A percentile compares a stretch with the other conserved stretches of the same genome.
These are phyloP conservation scores for Penicillium sp. DNA, from an alignment of 2,329 filamentous ascomycete genomes.

Conservation along the genomic window DNA sequence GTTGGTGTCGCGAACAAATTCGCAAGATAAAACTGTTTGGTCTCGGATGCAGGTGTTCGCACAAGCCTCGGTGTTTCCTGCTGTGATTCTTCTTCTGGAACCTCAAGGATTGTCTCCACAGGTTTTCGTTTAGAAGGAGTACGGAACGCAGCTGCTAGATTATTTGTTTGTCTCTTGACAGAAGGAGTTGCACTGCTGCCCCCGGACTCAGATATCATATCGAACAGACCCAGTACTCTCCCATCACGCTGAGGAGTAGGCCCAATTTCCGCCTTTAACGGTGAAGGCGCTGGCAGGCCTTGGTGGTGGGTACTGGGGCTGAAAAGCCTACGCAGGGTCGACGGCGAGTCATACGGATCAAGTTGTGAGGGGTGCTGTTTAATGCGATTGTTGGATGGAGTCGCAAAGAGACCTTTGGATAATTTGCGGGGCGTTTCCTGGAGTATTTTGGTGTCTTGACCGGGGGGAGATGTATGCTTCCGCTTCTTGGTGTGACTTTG, in stretches of 20 bases:
- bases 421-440: conserved; percentile 38
- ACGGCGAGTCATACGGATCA: conserved; percentile 47
- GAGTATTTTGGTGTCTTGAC: conserved; percentile 15
- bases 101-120: conserved; percentile 31
- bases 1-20: conserved; percentile 47
- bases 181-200: conserved; percentile 36
- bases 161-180: conserved; percentile 26
- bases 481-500: conserved; percentile 30
- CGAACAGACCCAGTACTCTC: conserved; percentile 47
- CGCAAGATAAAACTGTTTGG: conserved; percentile 45
- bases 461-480: conserved; percentile 31
- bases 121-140: conserved; percentile 38
- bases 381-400: conserved; percentile 30
- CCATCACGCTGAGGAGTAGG: conserved; percentile 50
- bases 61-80: conserved; percentile 25
- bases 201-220: conserved; percentile 44
- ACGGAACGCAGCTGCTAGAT: conserved; percentile 29
- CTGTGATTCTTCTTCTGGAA: conserved; percentile 28
- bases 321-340: conserved; percentile 37
- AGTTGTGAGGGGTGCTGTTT: conserved; percentile 38
- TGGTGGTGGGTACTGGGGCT: conserved; percentile 35
- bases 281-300: conserved; percentile 29
- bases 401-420: conserved; percentile 29
- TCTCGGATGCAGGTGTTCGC: conserved; percentile 44
- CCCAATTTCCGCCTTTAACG: conserved; percentile 43